Base-by-base conservation (phyloP, 169 alveolate genomes). In the Plasmodium relictum region DNA sequence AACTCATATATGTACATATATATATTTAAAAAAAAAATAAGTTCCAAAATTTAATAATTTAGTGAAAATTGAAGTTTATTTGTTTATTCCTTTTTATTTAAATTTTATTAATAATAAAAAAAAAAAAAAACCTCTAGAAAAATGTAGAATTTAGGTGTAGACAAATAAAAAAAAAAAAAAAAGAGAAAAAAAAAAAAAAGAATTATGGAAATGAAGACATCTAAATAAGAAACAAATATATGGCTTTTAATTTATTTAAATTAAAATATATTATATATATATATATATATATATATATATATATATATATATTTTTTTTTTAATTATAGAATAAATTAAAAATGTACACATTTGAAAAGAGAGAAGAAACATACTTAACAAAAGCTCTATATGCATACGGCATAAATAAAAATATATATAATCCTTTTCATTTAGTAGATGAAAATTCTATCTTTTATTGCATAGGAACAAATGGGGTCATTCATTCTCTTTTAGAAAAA, bases 381-480 rank as follows among this genome's bases (percentile, higher is more conserved):
- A 83, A 83, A 58, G 91, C 91, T 14, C 52, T 83, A 16, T 83
- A 83, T 70, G 91, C 91, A 3, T 83, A 83, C 16, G 91, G 91
- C 22, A 83, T 83, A 83, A 62, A 62, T 61, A 68, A 48, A 48
- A 83, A 69, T n/a, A 41, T 83, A 37, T 58, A 52, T 31, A 83
- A 83, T 14, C 91, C 91, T 4, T 83, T 83, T 83, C 24, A 42
- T 69, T 52, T 83, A 14, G 4, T 83, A 69, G 85, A 83, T 42
- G 73, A 83, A 2, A 83, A 83, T 50, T 69, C 65, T 10, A 24
- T 83, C 68, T 83, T 69, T 50, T 83, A 83, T 50, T 54, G 91
- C 18, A 45, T 83, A 37, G 91, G 91, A 10, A 45, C 58, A 16
- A 83, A 83, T 83, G 91, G 86, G 20, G 91, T 83, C n/a, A 52